phyloP scores from a whole-genome alignment of 2,329 filamentous ascomycete species.

The Trichoderma atroviride region DNA sequence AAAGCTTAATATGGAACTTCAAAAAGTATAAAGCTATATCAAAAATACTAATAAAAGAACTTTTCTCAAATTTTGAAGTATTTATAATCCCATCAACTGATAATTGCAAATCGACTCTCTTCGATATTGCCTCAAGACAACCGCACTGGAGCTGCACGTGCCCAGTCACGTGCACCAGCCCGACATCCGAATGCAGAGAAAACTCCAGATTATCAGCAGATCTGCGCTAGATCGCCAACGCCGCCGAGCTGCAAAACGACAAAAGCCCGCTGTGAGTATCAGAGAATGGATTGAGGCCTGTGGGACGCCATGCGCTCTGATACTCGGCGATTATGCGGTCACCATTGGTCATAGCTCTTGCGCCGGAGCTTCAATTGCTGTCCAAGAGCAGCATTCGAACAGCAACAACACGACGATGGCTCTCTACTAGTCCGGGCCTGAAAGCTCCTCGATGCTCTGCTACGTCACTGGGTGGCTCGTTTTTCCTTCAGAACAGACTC shows the following conservation, averaged over 20 bases:
- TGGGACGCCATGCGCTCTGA: conserved; percentile 37
- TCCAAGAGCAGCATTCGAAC: conserved; percentile 30
- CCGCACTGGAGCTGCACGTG: conserved; percentile 14
- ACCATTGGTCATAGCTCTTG: conserved; percentile 38
- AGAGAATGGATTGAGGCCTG: conserved; percentile 36
- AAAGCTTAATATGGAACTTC: not conserved
- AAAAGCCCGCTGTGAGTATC: conserved; percentile 11
- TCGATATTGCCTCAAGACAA: not conserved
- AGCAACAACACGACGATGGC: conserved; percentile 34
- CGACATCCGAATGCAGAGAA: conserved; percentile 12
- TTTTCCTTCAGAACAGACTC: conserved; percentile 43
- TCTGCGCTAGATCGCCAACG: conserved; percentile 11
- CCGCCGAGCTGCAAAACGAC: conserved; percentile 2
- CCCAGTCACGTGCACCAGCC: conserved; percentile 10
- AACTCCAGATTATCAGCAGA: conserved; percentile 19
- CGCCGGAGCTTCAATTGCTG: conserved; percentile 36
- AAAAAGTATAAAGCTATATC: too few species aligned
- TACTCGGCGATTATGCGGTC: conserved; percentile 40
- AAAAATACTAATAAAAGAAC: not conserved
- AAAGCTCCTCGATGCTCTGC: conserved; percentile 33
- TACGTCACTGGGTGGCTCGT: conserved; percentile 31
- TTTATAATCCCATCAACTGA: not conserved
- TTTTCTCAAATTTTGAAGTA: too few species aligned
- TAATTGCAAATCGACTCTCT: not conserved
- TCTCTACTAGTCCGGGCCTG: conserved; percentile 36